Percentiles rank a stretch among this genome's conserved stretches.
Conservation (phyloP, 257 asterid species). For the Plantago major region DNA sequence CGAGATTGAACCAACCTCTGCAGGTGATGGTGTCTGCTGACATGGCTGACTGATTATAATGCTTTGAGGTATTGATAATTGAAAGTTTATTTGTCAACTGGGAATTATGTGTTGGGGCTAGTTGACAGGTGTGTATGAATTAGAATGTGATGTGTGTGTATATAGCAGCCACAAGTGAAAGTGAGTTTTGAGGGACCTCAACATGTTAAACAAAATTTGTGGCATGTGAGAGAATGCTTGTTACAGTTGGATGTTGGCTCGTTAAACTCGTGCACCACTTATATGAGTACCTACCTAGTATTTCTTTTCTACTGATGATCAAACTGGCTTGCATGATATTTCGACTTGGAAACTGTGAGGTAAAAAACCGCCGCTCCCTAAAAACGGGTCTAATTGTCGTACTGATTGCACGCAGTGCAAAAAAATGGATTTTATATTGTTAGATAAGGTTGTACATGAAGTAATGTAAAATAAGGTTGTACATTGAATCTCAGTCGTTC, state of each 20-base stretch:
- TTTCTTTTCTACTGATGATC: no score
- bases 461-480: no score
- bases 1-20: slow-evolving; percentile 26
- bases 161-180: not conserved
- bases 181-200: not conserved
- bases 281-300: no score
- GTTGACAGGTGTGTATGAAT: slow-evolving; percentile 9
- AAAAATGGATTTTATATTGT: no score
- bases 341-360: no score
- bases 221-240: no score
- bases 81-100: not conserved
- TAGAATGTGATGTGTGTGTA: not conserved
- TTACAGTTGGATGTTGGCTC: not conserved
- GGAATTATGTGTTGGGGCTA: not conserved
- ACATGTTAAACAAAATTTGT: not conserved
- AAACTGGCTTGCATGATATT: no score
- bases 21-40: slow-evolving; percentile 22
- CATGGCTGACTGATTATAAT: not conserved
- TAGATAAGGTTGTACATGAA: no score
- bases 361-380: no score
- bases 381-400: no score
- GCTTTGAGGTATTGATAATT: not conserved
- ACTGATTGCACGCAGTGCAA: no score
- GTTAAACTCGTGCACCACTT: slow-evolving; percentile 1
- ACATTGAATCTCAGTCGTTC: no score